Evolutionary conservation across 2,329 filamentous ascomycete species (phyloP), one percentile per base, ranked within the genome.

Genomic region (Beauveria rudraprayagi): DNA sequence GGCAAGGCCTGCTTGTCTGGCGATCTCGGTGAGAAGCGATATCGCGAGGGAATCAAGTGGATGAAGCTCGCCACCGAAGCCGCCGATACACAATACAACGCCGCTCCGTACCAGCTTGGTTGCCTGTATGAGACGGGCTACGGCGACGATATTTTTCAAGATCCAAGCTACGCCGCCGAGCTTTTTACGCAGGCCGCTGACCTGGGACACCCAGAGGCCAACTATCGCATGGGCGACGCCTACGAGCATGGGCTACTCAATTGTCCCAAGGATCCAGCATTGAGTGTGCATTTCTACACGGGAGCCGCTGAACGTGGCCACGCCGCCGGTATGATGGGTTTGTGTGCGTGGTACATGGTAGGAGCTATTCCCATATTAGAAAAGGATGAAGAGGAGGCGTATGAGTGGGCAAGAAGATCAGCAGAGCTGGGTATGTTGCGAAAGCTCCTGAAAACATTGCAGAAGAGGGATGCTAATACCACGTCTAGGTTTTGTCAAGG

Each of bases 331-430:
- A 97, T 97, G 92, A 96, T 99, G 92, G 93, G 93, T 5, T 80
- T 99, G 9, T 99, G 94, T 75, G 94, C 94, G 11, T 99, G 94
- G 94, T 99, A 97, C 73, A 89, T 97, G 82, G 89, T 97, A 46
- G 94, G 94, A 11, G 94, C 94, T 1, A 89, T 92, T 66, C 92
- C 92, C 0, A 86, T 97, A 16, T 77, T 99, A 24, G 92, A 96
- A 63, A 96, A 94, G 75, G 93, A 99, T 68, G 93, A 97, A 73
- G 88, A 89, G 67, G 94, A 99, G 74, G 94, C 94, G 10, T 97
- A 95, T 70, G 92, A 96, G 72, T 99, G 94, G 94, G 92, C 94
- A 17, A 86, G 86, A 69, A 87, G 88, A 69, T 91, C 94, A 60
- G 93, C 93, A 37, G 88, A 94, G 64, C 80, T 88, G 66, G 92